Conservation (phyloP, 2,329 filamentous ascomycete genomes). For the Stachybotrys chlorohalonatus region DNA sequence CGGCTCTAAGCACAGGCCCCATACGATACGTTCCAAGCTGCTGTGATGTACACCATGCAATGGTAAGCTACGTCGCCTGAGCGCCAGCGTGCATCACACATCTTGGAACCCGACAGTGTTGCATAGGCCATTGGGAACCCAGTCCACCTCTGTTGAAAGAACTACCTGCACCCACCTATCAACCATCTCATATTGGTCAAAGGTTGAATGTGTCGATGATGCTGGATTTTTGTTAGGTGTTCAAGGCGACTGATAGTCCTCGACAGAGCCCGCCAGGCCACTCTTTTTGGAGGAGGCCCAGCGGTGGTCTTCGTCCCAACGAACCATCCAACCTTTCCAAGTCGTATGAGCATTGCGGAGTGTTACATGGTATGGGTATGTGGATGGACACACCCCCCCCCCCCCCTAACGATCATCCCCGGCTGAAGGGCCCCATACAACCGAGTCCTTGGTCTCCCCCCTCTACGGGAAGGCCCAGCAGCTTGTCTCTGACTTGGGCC, state of each 20-base stretch:
- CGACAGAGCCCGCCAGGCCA: neutral
- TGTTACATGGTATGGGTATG: neutral
- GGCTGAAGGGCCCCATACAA: neutral
- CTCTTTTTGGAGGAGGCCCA: neutral
- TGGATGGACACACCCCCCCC: neutral
- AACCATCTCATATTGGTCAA: neutral
- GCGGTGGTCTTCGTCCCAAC: neutral
- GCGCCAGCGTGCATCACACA: neutral
- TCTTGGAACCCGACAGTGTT: neutral
- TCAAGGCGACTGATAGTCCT: neutral
- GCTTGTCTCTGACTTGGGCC: neutral
- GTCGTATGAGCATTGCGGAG: neutral
- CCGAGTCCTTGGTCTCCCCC: neutral
- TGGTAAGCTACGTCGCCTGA: neutral
- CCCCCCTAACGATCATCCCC: neutral
- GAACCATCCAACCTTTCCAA: neutral
- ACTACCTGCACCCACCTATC: too few species aligned
- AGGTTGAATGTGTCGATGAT: neutral
- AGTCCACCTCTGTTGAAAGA: neutral
- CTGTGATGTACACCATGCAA: neutral
- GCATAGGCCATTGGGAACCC: neutral
- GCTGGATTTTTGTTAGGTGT: neutral
- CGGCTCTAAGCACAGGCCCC: neutral
- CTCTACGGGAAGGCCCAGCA: neutral
- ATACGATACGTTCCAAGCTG: neutral